Evolutionary conservation across 352 stramenopile species (phyloP), one percentile per base, ranked within the genome.

Genomic region (Pythium angustatum): DNA sequence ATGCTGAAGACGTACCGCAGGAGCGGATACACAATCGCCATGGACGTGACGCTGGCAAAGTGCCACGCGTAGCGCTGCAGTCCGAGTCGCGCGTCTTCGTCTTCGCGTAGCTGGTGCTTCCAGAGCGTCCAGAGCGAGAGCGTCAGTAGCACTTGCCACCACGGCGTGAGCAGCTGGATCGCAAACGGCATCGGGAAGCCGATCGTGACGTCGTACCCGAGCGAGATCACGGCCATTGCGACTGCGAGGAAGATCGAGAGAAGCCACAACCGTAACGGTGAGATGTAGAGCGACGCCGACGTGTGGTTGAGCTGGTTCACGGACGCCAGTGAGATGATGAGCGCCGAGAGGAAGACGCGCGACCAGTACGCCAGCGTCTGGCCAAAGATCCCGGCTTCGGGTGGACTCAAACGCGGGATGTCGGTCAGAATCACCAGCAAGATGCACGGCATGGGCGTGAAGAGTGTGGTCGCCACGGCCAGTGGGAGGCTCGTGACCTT

Each of bases 121-220:
- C 51, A 62, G 3, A 51, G 17, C 8, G 26, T 33, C 28, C 26
- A 64, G 17, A 63, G n/a, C 2, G 4, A 15, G 0, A 50, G 7
- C 8, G 19, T 28, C n/a, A 78, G 11, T 28, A 70, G 45, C 28
- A 68, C 57, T 36, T 68, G 58, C 19, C 68, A 72, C 40, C 63
- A 64, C 1, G 47, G 30, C 5, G 66, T 62, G 0, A 57, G 48
- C 19, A 78, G 31, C 3, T 75, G 58, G 2, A 77, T 64, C 3
- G 17, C 3, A 22, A 66, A 66, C 14, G 59, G 59, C 12, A 45
- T 21, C 1, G 59, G 59, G 22, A 60, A 66, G 27, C 38, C 59
- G n/a, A 60, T 59, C 9, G 45, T 19, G 10, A 33, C 4, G 36
- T 24, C 19, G n/a, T 41, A 36, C 1, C 44, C 17, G 14, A 47